Conservation (phyloP, 1,284 basidiomycete genomes). For the Fomes fomentarius region DNA sequence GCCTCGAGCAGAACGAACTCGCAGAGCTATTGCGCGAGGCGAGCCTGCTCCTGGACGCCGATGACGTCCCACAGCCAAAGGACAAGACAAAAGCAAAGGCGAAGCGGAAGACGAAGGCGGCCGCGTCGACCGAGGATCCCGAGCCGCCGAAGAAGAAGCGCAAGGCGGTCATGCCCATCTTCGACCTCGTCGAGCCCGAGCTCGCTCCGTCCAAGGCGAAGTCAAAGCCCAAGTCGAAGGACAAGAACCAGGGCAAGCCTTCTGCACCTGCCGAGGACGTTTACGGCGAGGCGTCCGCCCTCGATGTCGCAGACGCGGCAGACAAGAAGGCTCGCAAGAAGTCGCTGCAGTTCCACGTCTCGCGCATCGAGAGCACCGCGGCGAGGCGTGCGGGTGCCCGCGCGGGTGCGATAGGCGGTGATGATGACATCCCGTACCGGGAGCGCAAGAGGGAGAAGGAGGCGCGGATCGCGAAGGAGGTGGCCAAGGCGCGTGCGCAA, state of each 20-base stretch:
- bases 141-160: constrained; percentile 37
- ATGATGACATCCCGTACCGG: constrained; percentile 88
- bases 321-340: constrained; percentile 84
- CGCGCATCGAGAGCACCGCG: constrained; percentile 77
- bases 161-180: constrained; percentile 44
- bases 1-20: constrained; percentile 57
- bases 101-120: constrained; percentile 30
- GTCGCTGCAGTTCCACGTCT: constrained; percentile 86
- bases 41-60: constrained; percentile 27
- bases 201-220: constrained; percentile 41
- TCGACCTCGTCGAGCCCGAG: constrained; percentile 77
- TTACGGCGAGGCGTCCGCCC: constrained; percentile 75
- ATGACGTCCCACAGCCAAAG: constrained; percentile 22
- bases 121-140: too few relatives aligned
- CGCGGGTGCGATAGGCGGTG: constrained; percentile 65
- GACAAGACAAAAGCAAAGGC: constrained; percentile 18
- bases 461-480: constrained; percentile 52
- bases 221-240: constrained; percentile 9
- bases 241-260: neutral
- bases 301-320: constrained; percentile 71
- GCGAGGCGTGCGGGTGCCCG: constrained; percentile 74
- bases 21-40: constrained; percentile 59
- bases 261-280: constrained; percentile 46
- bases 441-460: constrained; percentile 68
- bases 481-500: constrained; percentile 45